A percentile compares a stretch with the other conserved stretches of the same genome.
Evolutionary conservation across 2,329 filamentous ascomycete genomes (phyloP).

Genomic region (Alternaria atra): DNA sequence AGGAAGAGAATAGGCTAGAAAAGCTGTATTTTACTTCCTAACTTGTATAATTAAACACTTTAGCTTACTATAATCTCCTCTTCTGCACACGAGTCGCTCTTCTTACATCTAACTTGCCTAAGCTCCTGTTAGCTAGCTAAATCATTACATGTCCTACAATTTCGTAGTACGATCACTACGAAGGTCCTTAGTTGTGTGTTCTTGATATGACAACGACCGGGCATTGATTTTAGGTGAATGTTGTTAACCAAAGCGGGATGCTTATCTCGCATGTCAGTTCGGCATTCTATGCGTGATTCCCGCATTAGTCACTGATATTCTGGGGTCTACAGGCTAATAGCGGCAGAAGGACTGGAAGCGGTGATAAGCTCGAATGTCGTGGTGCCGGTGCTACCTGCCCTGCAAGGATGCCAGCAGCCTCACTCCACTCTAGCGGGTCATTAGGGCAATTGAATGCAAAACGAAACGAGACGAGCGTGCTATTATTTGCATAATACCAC

Average conservation of each 20-base stretch:
- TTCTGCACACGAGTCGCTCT: too few relatives aligned
- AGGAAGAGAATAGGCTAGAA: too few relatives aligned
- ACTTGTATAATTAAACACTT: too few relatives aligned
- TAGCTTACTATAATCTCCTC: too few relatives aligned
- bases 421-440: neutral
- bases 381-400: constrained; percentile 3
- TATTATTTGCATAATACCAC: neutral
- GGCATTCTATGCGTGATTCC: neutral
- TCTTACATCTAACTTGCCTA: too few relatives aligned
- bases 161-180: too few relatives aligned
- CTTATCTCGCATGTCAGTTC: constrained; percentile 3
- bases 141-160: too few relatives aligned
- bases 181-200: neutral
- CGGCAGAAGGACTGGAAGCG: neutral
- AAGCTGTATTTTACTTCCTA: too few relatives aligned
- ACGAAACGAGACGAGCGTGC: neutral
- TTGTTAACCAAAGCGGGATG: neutral
- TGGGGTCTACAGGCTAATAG: neutral
- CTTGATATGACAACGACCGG: neutral
- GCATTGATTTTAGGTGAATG: neutral
- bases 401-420: constrained; percentile 3
- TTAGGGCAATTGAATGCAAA: neutral
- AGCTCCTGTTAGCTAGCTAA: too few relatives aligned
- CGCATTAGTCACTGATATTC: neutral
- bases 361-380: constrained; percentile 1